Evolutionary conservation across 2,329 filamentous ascomycete genomes (phyloP), one percentile per base, ranked within the genome.

Genomic region (Penicillium frequentans): DNA sequence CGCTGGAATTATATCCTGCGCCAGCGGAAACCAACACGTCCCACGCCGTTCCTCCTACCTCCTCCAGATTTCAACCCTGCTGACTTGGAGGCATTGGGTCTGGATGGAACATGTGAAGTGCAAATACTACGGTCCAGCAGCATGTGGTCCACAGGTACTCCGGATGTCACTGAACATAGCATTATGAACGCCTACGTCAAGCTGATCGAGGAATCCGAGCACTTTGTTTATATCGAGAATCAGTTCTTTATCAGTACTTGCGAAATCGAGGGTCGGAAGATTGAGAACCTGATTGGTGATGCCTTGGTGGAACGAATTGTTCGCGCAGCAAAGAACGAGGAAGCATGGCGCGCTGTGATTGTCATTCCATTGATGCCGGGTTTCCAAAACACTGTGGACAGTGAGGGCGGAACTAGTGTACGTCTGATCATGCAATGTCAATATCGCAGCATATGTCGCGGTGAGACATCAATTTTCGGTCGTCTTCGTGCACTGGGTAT

Each of bases 181-280:
- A 98, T 99, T 70, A 93, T 96, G 82, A 95, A 89, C 62, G 93
- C 95, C 3, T 98, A 98, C 70, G 84, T 96, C 64, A 95, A 96
- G 72, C 86, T 96, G 80, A 99, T 99, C 65, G 89, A 95, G 63
- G 89, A 93, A 62, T 97, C 92, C 1, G 91, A 99, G 48, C 95
- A 98, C 73, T 96, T 97, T 68, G 91, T 98, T 51, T 98, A 99
- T 75, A 96, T 98, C 64, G 95, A 99, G 73, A 99, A 99, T 71
- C 95, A 99, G 70, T 99, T 98, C 77, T 99, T 96, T 79, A 90
- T 99, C 73, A 96, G 91, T 35, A 96, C 91, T 64, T 95, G 90
- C 50, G 90, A 95, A 68, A 92, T 93, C 5, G 87, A 96, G 66
- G 90, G 90, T 52, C 90, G 89, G 13, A 91, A 88, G 70, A 95